A percentile compares a stretch with the other conserved stretches of the same genome.
Evolutionary conservation across 208 protist genomes (phyloP).

Genomic region (Trichomonas gallinae): DNA sequence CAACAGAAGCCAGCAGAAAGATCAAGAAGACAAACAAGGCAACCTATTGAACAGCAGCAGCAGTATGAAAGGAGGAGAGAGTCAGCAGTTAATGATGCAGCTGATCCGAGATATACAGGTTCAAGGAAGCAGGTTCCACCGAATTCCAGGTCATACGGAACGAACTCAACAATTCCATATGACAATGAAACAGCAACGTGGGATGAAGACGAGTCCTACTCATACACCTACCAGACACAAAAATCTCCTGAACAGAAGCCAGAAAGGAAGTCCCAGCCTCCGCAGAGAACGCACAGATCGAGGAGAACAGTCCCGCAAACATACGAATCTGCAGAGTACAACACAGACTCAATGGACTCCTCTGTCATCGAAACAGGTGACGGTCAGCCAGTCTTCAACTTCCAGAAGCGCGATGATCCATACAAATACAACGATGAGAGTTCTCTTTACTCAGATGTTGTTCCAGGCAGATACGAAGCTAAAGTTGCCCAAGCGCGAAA

Average conservation of each 20-base stretch:
- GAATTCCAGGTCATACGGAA: not conserved
- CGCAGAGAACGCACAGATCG: not conserved
- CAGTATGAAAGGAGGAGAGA: not conserved
- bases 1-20: no score
- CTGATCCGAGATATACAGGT: not conserved
- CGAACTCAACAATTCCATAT: not conserved
- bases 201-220: not conserved
- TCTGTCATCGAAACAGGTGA: no score
- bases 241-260: not conserved
- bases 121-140: not conserved
- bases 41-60: not conserved
- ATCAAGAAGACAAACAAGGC: no score
- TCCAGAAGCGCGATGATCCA: no score
- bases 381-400: no score
- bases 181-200: not conserved
- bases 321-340: not conserved
- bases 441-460: no score
- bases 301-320: not conserved
- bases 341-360: not conserved
- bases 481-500: no score
- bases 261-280: not conserved
- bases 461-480: no score
- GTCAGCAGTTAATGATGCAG: not conserved
- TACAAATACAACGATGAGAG: no score
- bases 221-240: not conserved